Evolutionary conservation across 306 rosid species (phyloP), one percentile per base, ranked within the genome.

Genomic region (Prunus mume): DNA sequence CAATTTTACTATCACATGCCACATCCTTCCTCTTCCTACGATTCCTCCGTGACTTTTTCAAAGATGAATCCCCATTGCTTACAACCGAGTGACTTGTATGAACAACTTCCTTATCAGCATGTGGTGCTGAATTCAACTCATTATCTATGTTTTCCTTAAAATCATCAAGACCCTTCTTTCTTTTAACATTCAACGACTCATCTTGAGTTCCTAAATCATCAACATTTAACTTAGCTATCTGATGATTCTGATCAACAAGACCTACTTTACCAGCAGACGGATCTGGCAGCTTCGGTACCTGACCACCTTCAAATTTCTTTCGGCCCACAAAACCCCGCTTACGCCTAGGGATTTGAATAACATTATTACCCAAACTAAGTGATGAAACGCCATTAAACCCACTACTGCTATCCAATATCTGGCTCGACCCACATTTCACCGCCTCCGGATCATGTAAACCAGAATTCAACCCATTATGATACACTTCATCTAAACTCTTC

Each of bases 251-350:
- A 88, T 82, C 85, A 61, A 24, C 88, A 64, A 51, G 73, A 49
- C 71, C 87, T 68, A 41, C 76, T 75, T 84, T 86, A 82, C 65
- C 25, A 61, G 74, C 61, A 73, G 90, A 83, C 60, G 86, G 82
- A 57, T 50, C 86, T 0, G 81, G 85, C 30, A 56, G 78, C 80
- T 79, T 84, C 20, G 57, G 67, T 64, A 73, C 80, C 76, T 80
- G 84, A 72, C 78, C 81, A 69, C 67, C 78, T 58, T 77, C 85
- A 6, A 71, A 46, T 85, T 92, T 96, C 80, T 89, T 96, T 77
- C 96, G 76, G 79, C 96, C 80, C 79, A 88, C 90, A 71, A 86
- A 81, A 76, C 88, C 92, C 80, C 99, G 84, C 81, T 96, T 96
- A 14, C 97, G 88, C 88, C 84, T 95, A 0, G 99, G 99, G 63